phyloP scores from a whole-genome alignment of 768 basidiomycete species.

The Scleroderma citrinum region DNA sequence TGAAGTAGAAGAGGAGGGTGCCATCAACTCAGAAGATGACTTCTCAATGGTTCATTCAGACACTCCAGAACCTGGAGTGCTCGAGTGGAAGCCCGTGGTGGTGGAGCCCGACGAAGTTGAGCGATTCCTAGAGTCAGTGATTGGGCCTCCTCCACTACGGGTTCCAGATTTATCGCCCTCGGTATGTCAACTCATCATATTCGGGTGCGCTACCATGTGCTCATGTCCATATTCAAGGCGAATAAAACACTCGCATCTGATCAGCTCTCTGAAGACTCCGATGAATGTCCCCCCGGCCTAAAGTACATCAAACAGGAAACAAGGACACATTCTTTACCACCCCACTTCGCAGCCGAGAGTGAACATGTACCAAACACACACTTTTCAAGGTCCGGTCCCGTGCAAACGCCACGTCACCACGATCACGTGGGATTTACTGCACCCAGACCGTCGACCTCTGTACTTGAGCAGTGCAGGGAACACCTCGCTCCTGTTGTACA shows the following conservation, averaged over 20 bases:
- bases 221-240: background rate
- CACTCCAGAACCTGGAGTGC: constrained; percentile 15
- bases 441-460: constrained; percentile 4
- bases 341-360: background rate
- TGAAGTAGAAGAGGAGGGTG: constrained; percentile 1
- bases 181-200: constrained; percentile 16
- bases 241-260: constrained; percentile 7
- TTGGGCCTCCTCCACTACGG: constrained; percentile 4
- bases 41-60: background rate
- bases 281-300: constrained; percentile 8
- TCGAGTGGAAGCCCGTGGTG: background rate
- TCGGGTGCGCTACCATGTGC: constrained; percentile 2
- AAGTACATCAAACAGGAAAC: constrained; percentile 5
- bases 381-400: background rate
- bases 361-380: background rate
- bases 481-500: constrained; percentile 20
- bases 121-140: constrained; percentile 21
- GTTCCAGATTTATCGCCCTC: constrained; percentile 6
- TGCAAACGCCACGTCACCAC: background rate
- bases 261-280: too few relatives aligned
- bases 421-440: background rate
- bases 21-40: background rate
- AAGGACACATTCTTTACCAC: background rate
- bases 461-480: constrained; percentile 22
- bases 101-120: constrained; percentile 14